Conservation (phyloP, 495 filamentous ascomycete genomes). For the Aspergillus egyptiacus region DNA sequence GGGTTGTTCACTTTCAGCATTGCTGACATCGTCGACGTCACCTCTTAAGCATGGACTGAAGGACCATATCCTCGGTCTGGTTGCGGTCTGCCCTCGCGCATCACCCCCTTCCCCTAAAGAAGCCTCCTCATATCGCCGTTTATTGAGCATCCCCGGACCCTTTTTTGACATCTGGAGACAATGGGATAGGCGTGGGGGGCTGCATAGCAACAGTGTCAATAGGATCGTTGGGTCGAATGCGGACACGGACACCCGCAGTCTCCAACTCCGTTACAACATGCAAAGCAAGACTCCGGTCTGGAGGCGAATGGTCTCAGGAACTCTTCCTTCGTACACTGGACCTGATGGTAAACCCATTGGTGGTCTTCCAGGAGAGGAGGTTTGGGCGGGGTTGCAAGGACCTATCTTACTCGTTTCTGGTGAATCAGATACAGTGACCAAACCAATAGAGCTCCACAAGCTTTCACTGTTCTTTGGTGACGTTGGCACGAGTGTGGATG, state of each 20-base stretch:
- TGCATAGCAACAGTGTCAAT: conserved; percentile 67
- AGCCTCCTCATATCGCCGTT: conserved; percentile 43
- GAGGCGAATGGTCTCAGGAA: conserved; percentile 75
- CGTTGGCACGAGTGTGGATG: conserved; percentile 12
- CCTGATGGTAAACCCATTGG: conserved; percentile 41
- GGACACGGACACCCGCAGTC: conserved; percentile 63
- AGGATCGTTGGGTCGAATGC: conserved; percentile 73
- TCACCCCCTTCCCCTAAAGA: conserved; percentile 52
- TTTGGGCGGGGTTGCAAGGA: conserved; percentile 66
- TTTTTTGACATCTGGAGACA: conserved; percentile 71
- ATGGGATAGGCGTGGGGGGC: conserved; percentile 79
- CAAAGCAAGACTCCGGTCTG: conserved; percentile 78
- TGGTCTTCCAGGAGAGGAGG: conserved; percentile 60
- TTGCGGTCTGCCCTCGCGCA: conserved; percentile 74
- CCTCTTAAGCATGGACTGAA: conserved; percentile 42
- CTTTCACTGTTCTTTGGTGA: conserved; percentile 56
- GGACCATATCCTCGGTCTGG: conserved; percentile 63
- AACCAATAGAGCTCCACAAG: conserved; percentile 61
- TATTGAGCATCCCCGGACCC: conserved; percentile 60
- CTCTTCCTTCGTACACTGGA: conserved; percentile 49
- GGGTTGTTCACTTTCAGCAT: conserved; percentile 71
- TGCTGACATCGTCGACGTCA: conserved; percentile 61
- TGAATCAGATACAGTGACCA: conserved; percentile 68
- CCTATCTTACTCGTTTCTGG: conserved; percentile 78
- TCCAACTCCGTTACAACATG: conserved; percentile 78